These are phyloP conservation scores for Gynochthodes officinalis DNA, from an alignment of 257 asterid genomes.

Conservation along the genomic window DNA sequence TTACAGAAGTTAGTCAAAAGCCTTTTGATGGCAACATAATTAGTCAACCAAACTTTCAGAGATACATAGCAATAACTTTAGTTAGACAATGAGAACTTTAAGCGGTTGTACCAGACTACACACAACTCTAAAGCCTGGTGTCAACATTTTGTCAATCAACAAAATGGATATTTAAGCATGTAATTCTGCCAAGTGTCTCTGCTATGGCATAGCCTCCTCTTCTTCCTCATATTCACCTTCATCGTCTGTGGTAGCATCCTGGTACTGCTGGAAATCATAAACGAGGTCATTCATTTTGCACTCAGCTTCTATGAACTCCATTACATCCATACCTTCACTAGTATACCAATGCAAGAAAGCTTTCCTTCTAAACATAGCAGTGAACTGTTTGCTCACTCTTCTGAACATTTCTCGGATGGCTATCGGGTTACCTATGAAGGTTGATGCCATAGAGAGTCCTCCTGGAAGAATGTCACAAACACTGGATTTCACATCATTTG, in stretches of 20 bases:
- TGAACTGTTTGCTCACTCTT: constrained; percentile 82
- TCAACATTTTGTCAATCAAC: no score
- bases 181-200: neutral
- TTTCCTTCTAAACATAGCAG: no score
- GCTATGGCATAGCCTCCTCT: constrained; percentile 32
- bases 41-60: neutral
- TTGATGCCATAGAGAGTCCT: constrained; percentile 80
- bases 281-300: constrained; percentile 84
- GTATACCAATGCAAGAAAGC: no score
- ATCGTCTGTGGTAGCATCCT: constrained; percentile 82
- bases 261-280: constrained; percentile 85
- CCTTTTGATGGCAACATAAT: no score
- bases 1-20: no score
- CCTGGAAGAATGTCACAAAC: constrained; percentile 84
- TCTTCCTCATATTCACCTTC: constrained; percentile 68
- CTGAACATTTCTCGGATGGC: constrained; percentile 87
- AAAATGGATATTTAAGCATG: no score
- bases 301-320: constrained; percentile 85
- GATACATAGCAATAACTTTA: neutral
- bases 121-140: neutral
- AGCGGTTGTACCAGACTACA: neutral
- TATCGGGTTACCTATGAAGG: constrained; percentile 77
- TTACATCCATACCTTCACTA: no score
- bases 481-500: constrained; percentile 81
- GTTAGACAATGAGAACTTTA: neutral